phyloP scores from a whole-genome alignment of 176 grass and related monocot genomes.

The Aechmea fasciata region DNA sequence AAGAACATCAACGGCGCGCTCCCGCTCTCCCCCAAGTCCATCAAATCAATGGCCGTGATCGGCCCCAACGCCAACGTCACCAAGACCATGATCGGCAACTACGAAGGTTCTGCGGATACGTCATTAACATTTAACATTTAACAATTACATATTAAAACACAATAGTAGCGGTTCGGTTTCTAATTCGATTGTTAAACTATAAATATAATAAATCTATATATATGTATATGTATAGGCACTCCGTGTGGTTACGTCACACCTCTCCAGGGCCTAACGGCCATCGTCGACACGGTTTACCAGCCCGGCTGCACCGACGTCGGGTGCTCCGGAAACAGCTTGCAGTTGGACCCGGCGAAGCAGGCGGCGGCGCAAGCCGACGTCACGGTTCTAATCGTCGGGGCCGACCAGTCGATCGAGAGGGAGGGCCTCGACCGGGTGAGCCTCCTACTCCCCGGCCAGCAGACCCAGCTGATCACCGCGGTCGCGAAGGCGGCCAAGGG shows the following conservation, averaged over 20 bases:
- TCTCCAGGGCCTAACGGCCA: slow-evolving; percentile 51
- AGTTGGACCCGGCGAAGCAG: slow-evolving; percentile 43
- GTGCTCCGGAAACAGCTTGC: slow-evolving; percentile 56
- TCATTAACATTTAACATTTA: background rate
- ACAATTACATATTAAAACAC: background rate
- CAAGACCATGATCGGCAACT: slow-evolving; percentile 95
- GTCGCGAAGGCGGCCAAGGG: slow-evolving; percentile 59
- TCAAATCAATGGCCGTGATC: slow-evolving; percentile 74
- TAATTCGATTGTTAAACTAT: too few species aligned
- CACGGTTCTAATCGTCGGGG: slow-evolving; percentile 74
- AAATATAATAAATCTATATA: too few species aligned
- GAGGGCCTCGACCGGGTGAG: slow-evolving; percentile 64
- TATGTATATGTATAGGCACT: slow-evolving; percentile 33
- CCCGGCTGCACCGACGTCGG: slow-evolving; percentile 61
- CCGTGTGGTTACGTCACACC: slow-evolving; percentile 77
- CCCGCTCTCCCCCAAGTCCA: slow-evolving; percentile 40
- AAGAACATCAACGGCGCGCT: slow-evolving; percentile 54
- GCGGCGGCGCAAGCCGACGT: slow-evolving; percentile 63
- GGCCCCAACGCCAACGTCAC: slow-evolving; percentile 93
- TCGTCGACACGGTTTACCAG: slow-evolving; percentile 56
- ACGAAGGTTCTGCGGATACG: slow-evolving; percentile 37
- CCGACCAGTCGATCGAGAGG: slow-evolving; percentile 61
- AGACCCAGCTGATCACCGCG: slow-evolving; percentile 48
- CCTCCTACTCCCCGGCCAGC: slow-evolving; percentile 61
- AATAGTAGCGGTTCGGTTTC: background rate